Base-by-base conservation (phyloP, 2,329 filamentous ascomycete genomes). In the Phialophora tarda region DNA sequence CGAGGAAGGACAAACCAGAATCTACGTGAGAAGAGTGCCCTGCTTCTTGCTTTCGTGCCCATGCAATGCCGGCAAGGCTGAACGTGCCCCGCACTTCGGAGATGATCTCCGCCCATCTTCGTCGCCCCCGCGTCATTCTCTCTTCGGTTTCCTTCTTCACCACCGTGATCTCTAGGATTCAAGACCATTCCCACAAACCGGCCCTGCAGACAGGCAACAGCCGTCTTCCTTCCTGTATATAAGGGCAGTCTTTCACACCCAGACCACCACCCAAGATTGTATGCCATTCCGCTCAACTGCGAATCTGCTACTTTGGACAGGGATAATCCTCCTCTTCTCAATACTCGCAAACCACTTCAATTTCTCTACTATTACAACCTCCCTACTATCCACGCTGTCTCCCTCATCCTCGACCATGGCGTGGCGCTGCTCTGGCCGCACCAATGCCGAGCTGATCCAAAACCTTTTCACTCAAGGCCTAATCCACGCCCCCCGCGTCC, bases 351-450 rank as follows among this genome's bases (percentile, higher is more conserved):
- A 14, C 26, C 30, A 47, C 59, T 3, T 57, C 58, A 32, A 54
- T 23, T 50, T 59, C 48, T 23, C 28, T 55, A 55, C 24, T 24
- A 12, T 53, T 28, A 12, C 10, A 53, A 14, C 14, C 14, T 54
- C 48, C 57, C 50, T 38, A 24, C 47, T 32, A 26, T 2, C 38
- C 59, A 44, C 62, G 8, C 60, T 14, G 11, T 10, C 26, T 48
- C 32, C 30, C 32, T n/a, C 41, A 48, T 44, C 64, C 5, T 26
- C 64, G 66, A 84, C 69, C 66, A 98, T 99, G 95, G 93, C 94
- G 66, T 99, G 95, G 95, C 87, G 88, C 71, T 92, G 91, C 78
- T 91, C 89, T 6, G 94, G 92, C 67, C 80, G 80, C 4, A 87
- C 88, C 30, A 97, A 98, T 77, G 79, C 80, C 48, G 88, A 88